Percentiles rank a stretch among this genome's conserved stretches.
Conservation (phyloP, 805 yeast species). For the Cyberlindnera nakhonratchasimensis region DNA sequence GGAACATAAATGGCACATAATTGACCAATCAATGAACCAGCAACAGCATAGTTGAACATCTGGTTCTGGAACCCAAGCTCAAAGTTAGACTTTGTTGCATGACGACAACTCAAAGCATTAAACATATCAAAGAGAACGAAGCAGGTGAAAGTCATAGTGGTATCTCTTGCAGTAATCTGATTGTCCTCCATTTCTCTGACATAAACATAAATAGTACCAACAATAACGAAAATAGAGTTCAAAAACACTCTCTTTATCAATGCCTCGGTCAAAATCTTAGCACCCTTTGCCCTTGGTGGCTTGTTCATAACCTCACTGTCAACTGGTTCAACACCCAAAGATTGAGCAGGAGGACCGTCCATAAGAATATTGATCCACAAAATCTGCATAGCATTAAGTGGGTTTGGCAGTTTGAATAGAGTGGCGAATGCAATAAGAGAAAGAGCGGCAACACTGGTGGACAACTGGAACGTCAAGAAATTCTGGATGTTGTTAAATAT, state of each 20-base stretch:
- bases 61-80: slow-evolving; percentile 75
- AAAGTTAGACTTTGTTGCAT: slow-evolving; percentile 76
- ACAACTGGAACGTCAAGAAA: slow-evolving; percentile 90
- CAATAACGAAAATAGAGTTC: slow-evolving; percentile 69
- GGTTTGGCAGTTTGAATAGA: slow-evolving; percentile 83
- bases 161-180: slow-evolving; percentile 86
- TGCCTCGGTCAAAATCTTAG: slow-evolving; percentile 69
- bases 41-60: slow-evolving; percentile 93
- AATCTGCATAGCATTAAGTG: slow-evolving; percentile 97
- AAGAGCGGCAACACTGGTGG: slow-evolving; percentile 93
- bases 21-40: slow-evolving; percentile 85
- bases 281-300: slow-evolving; percentile 92
- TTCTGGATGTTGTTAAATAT: slow-evolving; percentile 94
- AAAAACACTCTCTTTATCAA: slow-evolving; percentile 71
- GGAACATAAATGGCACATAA: slow-evolving; percentile 91
- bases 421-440: slow-evolving; percentile 87
- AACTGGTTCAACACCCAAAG: slow-evolving; percentile 95
- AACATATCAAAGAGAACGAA: slow-evolving; percentile 96
- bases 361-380: slow-evolving; percentile 94
- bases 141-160: slow-evolving; percentile 98
- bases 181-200: slow-evolving; percentile 82
- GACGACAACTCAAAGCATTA: slow-evolving; percentile 92
- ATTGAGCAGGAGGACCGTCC: slow-evolving; percentile 99
- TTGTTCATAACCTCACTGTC: slow-evolving; percentile 92
- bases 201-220: slow-evolving; percentile 89